Base-by-base conservation (phyloP, 805 yeast genomes). In the Saturnispora besseyi region DNA sequence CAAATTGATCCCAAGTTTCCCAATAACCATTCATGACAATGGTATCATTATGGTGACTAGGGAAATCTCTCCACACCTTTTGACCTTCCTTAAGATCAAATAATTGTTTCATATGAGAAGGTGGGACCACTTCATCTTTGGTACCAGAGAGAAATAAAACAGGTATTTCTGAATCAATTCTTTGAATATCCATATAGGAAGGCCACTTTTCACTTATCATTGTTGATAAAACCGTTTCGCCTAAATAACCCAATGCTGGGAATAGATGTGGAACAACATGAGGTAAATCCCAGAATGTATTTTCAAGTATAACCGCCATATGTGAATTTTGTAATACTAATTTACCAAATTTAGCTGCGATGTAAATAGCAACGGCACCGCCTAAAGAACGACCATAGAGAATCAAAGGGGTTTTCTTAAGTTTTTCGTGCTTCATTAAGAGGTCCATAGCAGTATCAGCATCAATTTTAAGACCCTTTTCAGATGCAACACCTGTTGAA, bases 361-460 rank as follows among this genome's bases (percentile, higher is more conserved):
- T 76, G 66, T 88, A 85, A 18, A 89, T 77, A 7, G 95, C 88
- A 33, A 87, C 96, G 0, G 98, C 99, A 3, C 98, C 98, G 33
- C 99, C 99, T 11, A 91, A 69, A 9, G 96, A 87, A 45, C 97
- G 73, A 2, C 98, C 98, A 62, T 89, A 89, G 9, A 89, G 70
- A 0, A 87, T 68, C 2, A 90, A 53, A 8, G 80, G 68, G 1
- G 84, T 73, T 45, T 71, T 64, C 45, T 70, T 67, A 49, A 81
- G 73, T 53, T 75, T 81, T 11, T 69, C 68, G 57, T 85, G 83
- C 1, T 70, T 64, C 1, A 59, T 48, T n/a, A 91, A 61, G 57
- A 73, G 84, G 18, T 76, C 66, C 70, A 87, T 71, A 2, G 83
- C 81, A 0, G 88, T 72, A 54, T 82, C 83, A 1, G 95, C 93